Evolutionary conservation across 2,329 filamentous ascomycete species (phyloP).

Genomic region (Paracorniculantispora psalliotae): DNA sequence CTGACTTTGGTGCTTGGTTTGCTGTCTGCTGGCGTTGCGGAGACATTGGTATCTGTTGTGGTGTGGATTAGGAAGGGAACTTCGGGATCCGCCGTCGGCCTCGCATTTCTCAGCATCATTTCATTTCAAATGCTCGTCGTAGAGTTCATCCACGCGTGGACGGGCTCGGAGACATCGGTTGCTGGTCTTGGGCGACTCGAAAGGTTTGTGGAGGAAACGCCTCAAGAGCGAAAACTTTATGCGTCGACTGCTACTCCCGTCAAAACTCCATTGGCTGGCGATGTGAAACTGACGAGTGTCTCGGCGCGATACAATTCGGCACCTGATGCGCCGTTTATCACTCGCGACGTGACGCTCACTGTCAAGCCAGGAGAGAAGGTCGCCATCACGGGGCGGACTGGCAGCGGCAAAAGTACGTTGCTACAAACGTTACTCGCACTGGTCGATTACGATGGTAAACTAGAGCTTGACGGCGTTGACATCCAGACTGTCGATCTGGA

Average conservation of each 20-base stretch:
- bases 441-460: conserved; percentile 29
- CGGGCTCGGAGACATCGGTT: not conserved
- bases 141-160: not conserved
- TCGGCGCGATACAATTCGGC: not conserved
- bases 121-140: not conserved
- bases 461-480: conserved; percentile 38
- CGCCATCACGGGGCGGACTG: not conserved
- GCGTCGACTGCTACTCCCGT: not conserved
- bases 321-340: not conserved
- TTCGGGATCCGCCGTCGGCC: not conserved
- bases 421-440: conserved; percentile 41
- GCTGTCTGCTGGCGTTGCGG: not conserved
- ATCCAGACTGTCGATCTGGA: conserved; percentile 34
- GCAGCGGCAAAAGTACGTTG: conserved; percentile 36
- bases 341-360: not conserved
- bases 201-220: not conserved
- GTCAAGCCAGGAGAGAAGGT: not conserved
- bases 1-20: not conserved
- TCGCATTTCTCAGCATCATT: not conserved
- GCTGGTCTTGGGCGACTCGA: not conserved
- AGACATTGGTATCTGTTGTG: not conserved
- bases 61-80: not conserved
- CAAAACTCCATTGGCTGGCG: not conserved
- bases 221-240: not conserved
- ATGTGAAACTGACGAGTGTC: not conserved